phyloP scores from a whole-genome alignment of 2,329 filamentous ascomycete species.

The Claviceps purpurea region DNA sequence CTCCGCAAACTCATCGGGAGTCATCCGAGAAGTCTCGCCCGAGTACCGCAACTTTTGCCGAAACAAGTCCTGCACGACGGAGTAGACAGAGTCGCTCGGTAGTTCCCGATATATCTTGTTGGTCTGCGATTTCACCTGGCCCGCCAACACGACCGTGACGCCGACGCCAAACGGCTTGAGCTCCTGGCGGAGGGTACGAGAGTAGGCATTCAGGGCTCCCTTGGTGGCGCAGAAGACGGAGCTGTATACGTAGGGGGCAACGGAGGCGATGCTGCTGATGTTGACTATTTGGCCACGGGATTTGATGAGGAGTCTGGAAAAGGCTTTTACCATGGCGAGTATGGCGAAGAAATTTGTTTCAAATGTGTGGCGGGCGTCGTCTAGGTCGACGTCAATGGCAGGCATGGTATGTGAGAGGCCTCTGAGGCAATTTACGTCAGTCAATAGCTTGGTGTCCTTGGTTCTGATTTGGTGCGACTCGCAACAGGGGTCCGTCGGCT shows the following conservation, averaged over 20 bases:
- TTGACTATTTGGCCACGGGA: background rate
- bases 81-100: background rate
- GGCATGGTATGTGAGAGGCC: background rate
- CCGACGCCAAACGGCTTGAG: background rate
- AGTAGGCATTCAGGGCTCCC: background rate
- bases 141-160: slow-evolving; percentile 1
- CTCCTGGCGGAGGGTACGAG: background rate
- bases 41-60: background rate
- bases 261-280: background rate
- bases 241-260: background rate
- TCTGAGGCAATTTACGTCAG: background rate
- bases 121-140: background rate
- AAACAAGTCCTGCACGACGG: background rate
- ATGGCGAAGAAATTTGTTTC: background rate
- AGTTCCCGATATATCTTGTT: background rate
- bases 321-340: background rate
- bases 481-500: background rate
- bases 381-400: background rate
- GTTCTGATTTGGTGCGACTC: background rate
- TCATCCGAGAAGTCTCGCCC: background rate
- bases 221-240: background rate
- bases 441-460: background rate
- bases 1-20: background rate
- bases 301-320: background rate
- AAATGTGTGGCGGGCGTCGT: background rate